phyloP scores from a whole-genome alignment of 305 asterid species.

The Petunia hybrid region DNA sequence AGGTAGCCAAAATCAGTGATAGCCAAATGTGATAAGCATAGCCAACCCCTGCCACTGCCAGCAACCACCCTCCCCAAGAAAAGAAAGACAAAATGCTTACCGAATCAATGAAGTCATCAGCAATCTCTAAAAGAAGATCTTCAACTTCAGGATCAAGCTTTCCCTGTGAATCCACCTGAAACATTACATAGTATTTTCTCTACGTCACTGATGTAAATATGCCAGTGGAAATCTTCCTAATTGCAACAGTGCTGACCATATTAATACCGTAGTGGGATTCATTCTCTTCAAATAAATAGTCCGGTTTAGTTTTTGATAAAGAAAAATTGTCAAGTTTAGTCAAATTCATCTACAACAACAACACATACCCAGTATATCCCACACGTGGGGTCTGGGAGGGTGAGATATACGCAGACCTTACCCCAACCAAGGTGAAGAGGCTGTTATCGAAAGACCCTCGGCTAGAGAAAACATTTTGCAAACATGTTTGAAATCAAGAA shows the following conservation, averaged over 20 bases:
- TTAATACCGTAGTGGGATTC: background rate
- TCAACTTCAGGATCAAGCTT: slow-evolving; percentile 87
- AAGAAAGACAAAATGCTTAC: slow-evolving; percentile 54
- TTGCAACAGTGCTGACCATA: background rate
- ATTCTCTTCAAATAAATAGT: background rate
- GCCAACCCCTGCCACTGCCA: background rate
- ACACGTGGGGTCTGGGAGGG: too few relatives aligned
- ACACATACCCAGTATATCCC: too few relatives aligned
- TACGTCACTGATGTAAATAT: background rate
- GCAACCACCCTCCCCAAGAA: slow-evolving; percentile 19
- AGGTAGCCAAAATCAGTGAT: background rate
- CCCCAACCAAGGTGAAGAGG: too few relatives aligned
- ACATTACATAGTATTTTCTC: slow-evolving; percentile 35
- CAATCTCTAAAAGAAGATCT: slow-evolving; percentile 80
- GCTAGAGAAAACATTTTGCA: too few relatives aligned
- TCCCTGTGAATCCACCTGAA: slow-evolving; percentile 73
- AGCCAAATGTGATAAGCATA: slow-evolving; percentile 17
- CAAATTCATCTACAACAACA: too few relatives aligned
- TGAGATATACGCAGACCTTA: too few relatives aligned
- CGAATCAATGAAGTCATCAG: slow-evolving; percentile 87
- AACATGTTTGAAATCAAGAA: too few relatives aligned
- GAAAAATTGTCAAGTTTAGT: slow-evolving; percentile 16
- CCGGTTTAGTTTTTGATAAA: background rate
- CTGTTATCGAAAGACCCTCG: too few relatives aligned
- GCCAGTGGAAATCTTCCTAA: background rate